Conservation (phyloP, 139 green algal species). For the Auxenochlorella protothecoides region DNA sequence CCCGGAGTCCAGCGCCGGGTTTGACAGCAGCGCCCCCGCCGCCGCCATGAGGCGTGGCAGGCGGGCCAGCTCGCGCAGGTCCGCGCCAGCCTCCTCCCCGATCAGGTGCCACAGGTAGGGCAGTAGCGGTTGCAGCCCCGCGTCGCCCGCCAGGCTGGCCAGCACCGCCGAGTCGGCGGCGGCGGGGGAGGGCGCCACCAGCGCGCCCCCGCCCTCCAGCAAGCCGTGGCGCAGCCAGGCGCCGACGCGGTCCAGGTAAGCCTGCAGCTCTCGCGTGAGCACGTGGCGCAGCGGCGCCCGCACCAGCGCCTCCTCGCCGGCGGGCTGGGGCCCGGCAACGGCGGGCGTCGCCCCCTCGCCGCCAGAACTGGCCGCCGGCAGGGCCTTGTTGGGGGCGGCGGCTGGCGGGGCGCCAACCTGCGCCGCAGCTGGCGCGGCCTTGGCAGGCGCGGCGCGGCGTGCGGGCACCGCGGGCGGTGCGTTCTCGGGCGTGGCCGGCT, state of each 20-base stretch:
- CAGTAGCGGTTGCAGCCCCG: constrained; percentile 66
- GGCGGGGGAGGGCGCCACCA: neutral
- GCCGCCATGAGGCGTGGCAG: constrained; percentile 30
- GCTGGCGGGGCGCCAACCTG: too few relatives aligned
- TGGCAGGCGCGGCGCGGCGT: neutral
- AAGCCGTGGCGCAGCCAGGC: constrained; percentile 12
- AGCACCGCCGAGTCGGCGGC: constrained; percentile 2
- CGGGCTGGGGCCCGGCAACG: constrained; percentile 2
- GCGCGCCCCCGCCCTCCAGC: neutral
- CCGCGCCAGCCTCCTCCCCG: constrained; percentile 37
- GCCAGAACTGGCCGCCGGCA: neutral
- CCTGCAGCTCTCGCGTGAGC: constrained; percentile 64
- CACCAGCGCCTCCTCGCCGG: constrained; percentile 18
- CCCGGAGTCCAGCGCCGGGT: constrained; percentile 57
- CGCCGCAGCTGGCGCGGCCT: neutral
- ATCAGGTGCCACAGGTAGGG: constrained; percentile 77
- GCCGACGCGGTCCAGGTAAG: constrained; percentile 54
- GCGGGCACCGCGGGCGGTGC: constrained; percentile 16
- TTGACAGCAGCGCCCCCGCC: constrained; percentile 47
- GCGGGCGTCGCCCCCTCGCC: neutral
- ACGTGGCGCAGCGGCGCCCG: constrained; percentile 61
- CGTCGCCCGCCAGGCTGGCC: constrained; percentile 11
- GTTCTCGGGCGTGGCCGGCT: constrained; percentile 86
- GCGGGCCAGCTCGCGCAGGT: constrained; percentile 18
- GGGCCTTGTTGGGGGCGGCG: too few relatives aligned